Evolutionary conservation across 768 basidiomycete genomes (phyloP).

Genomic region (Lactarius evosmus): DNA sequence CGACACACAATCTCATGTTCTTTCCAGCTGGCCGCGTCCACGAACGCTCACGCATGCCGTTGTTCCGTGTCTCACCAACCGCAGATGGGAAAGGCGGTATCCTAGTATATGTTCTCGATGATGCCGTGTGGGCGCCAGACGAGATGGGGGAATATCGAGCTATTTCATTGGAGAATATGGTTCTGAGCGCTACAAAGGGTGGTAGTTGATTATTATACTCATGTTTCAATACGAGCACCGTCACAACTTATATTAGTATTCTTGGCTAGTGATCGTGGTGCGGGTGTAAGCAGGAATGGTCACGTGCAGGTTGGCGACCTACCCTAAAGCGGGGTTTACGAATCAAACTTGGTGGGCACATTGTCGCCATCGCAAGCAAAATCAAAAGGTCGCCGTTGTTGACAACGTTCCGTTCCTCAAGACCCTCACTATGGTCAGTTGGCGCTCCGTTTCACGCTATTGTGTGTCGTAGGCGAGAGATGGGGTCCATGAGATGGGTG

Average conservation of each 20-base stretch:
- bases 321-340: slow-evolving; percentile 23
- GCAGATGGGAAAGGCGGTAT: slow-evolving; percentile 85
- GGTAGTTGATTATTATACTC: neutral
- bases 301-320: slow-evolving; percentile 8
- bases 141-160: slow-evolving; percentile 68
- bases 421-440: slow-evolving; percentile 40
- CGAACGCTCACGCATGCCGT: slow-evolving; percentile 80
- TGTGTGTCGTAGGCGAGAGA: slow-evolving; percentile 3
- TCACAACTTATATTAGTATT: neutral
- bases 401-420: slow-evolving; percentile 37
- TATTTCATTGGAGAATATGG: slow-evolving; percentile 87
- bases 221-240: neutral
- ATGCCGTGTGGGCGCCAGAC: slow-evolving; percentile 85
- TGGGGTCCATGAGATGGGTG: slow-evolving; percentile 29
- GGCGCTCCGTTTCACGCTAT: slow-evolving; percentile 4
- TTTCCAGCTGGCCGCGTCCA: slow-evolving; percentile 85
- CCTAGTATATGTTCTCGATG: slow-evolving; percentile 85
- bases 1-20: slow-evolving; percentile 83
- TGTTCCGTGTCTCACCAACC: slow-evolving; percentile 77
- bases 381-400: slow-evolving; percentile 33
- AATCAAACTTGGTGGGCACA: slow-evolving; percentile 15
- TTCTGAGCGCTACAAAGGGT: slow-evolving; percentile 48
- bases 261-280: neutral
- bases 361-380: slow-evolving; percentile 19
- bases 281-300: neutral